Evolutionary conservation across 768 basidiomycete genomes (phyloP).

Genomic region (Boletus sp.): DNA sequence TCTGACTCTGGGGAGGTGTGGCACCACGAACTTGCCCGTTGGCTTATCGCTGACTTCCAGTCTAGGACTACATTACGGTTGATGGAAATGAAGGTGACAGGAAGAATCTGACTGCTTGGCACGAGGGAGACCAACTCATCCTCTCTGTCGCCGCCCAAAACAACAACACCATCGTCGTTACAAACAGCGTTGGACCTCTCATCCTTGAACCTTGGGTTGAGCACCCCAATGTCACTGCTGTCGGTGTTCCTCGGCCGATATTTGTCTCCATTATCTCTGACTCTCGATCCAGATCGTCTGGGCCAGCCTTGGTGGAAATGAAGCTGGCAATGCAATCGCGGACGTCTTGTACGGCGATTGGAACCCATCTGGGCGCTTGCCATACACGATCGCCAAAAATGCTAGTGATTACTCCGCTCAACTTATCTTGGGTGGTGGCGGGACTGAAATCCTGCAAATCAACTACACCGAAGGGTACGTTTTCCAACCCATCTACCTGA

Average conservation of each 20-base stretch:
- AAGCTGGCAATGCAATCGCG: constrained; percentile 72
- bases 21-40: background rate
- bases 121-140: constrained; percentile 38
- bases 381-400: constrained; percentile 69
- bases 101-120: constrained; percentile 40
- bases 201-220: constrained; percentile 67
- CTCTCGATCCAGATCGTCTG: constrained; percentile 36
- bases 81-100: constrained; percentile 47
- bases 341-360: constrained; percentile 75
- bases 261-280: background rate
- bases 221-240: constrained; percentile 68
- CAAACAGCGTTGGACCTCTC: constrained; percentile 75
- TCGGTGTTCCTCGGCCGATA: constrained; percentile 40
- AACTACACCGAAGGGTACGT: constrained; percentile 55
- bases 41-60: background rate
- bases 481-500: background rate
- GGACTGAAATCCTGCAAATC: constrained; percentile 41
- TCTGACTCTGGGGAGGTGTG: constrained; percentile 77
- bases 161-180: constrained; percentile 76
- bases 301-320: constrained; percentile 63
- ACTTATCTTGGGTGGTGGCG: constrained; percentile 25
- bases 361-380: constrained; percentile 73
- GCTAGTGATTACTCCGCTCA: constrained; percentile 49
- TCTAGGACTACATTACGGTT: constrained; percentile 51
- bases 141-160: constrained; percentile 61